Evolutionary conservation across 371 early-diverging fungal species (phyloP).

Genomic region (Sporodiniella umbellata): DNA sequence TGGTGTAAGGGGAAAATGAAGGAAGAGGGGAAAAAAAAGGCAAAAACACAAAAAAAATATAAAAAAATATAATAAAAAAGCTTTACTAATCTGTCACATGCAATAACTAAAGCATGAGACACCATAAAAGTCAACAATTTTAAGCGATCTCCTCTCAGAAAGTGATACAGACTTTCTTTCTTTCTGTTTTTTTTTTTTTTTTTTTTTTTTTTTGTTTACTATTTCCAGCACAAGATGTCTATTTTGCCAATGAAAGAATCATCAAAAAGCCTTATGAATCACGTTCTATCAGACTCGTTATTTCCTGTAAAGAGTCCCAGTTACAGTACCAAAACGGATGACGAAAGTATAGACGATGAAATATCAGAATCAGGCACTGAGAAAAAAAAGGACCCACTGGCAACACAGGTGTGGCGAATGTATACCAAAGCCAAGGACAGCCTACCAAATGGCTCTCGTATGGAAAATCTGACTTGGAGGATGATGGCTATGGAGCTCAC

Average conservation of each 20-base stretch:
- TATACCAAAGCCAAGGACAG: constrained; percentile 70
- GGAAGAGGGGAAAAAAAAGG: too few relatives aligned
- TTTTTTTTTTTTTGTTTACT: background rate
- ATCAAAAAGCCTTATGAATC: constrained; percentile 14
- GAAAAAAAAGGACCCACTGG: constrained; percentile 53
- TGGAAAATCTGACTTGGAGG: constrained; percentile 73
- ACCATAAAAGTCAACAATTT: constrained; percentile 13
- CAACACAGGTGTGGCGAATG: constrained; percentile 64
- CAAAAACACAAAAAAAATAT: background rate
- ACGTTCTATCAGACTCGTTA: constrained; percentile 21
- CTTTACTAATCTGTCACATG: constrained; percentile 11
- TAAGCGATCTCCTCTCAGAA: constrained; percentile 5
- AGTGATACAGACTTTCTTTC: constrained; percentile 10
- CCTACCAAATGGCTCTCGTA: constrained; percentile 58
- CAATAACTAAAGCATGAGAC: constrained; percentile 21
- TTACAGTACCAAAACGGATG: background rate
- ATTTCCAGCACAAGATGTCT: constrained; percentile 5
- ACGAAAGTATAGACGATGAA: background rate
- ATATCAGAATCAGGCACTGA: constrained; percentile 16
- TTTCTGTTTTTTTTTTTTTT: background rate
- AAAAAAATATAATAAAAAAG: background rate
- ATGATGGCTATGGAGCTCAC: constrained; percentile 66
- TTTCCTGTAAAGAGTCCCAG: constrained; percentile 5
- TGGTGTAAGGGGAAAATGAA: too few relatives aligned
- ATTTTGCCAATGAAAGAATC: constrained; percentile 12